These are phyloP conservation scores for Persicaria maculosa DNA, from an alignment of 148 eudicot genomes.

Conservation along the genomic window DNA sequence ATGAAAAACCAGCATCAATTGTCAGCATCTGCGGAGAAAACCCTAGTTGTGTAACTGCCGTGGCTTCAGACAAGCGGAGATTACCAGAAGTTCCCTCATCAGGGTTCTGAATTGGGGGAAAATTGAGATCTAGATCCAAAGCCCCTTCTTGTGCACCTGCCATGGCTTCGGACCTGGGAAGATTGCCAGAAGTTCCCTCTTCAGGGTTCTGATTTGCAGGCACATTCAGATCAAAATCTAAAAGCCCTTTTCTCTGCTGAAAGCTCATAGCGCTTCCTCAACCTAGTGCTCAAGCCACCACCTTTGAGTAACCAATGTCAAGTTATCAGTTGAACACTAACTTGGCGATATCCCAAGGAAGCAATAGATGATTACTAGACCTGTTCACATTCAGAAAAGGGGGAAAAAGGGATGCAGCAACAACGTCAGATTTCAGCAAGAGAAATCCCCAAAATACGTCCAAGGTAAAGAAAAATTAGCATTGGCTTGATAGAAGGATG, in stretches of 20 bases:
- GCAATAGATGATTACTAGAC: neutral
- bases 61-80: no score
- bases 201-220: neutral
- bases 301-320: neutral
- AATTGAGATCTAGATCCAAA: neutral
- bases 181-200: constrained; percentile 17
- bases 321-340: neutral
- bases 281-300: constrained; percentile 48
- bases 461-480: no score
- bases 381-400: neutral
- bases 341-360: neutral
- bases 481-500: no score
- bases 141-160: no score
- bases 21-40: no score
- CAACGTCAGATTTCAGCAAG: neutral
- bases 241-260: neutral
- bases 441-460: neutral
- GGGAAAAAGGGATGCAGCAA: neutral
- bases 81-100: neutral
- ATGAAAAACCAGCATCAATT: no score
- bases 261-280: constrained; percentile 14
- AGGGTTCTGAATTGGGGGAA: neutral
- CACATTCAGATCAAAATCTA: neutral
- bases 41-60: no score
- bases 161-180: constrained; percentile 12